Percentiles rank a stretch among this genome's conserved stretches.
These are phyloP conservation scores for Boechera stricta DNA, from an alignment of 345 rosid species.

Conservation along the genomic window DNA sequence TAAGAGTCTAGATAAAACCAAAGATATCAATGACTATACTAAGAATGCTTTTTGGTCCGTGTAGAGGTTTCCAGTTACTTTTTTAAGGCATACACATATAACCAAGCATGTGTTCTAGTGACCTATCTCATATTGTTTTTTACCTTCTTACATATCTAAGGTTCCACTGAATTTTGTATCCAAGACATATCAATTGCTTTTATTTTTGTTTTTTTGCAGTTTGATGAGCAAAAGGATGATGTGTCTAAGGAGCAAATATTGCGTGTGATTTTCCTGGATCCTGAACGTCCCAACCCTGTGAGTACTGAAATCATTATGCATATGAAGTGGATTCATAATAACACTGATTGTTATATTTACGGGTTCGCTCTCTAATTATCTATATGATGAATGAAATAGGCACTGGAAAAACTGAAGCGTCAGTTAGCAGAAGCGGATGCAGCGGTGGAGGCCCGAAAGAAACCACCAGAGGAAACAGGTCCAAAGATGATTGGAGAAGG, in stretches of 20 bases:
- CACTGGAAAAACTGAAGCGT: slow-evolving; percentile 85
- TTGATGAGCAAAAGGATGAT: slow-evolving; percentile 95
- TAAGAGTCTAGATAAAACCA: neutral
- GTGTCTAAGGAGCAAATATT: slow-evolving; percentile 77
- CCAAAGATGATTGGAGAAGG: slow-evolving; percentile 95
- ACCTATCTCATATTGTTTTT: neutral
- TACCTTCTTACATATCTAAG: neutral
- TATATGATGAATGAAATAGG: slow-evolving; percentile 43
- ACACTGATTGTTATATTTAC: neutral
- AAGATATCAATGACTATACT: neutral
- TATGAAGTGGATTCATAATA: neutral
- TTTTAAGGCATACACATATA: neutral
- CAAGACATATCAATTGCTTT: neutral
- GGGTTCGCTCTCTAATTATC: slow-evolving; percentile 33
- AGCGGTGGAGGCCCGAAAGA: slow-evolving; percentile 79
- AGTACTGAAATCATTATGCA: slow-evolving; percentile 35
- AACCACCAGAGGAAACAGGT: slow-evolving; percentile 82
- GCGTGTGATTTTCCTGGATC: slow-evolving; percentile 86
- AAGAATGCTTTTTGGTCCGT: neutral
- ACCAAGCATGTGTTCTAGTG: neutral
- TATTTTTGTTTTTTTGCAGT: slow-evolving; percentile 52
- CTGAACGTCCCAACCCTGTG: slow-evolving; percentile 77
- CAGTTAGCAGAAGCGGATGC: slow-evolving; percentile 92
- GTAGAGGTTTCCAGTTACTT: neutral
- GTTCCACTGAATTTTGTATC: slow-evolving; percentile 11